Percentiles rank a stretch among this genome's conserved stretches.
Conservation (phyloP, 2,329 filamentous ascomycete species). For the Mollisia scopiformis region DNA sequence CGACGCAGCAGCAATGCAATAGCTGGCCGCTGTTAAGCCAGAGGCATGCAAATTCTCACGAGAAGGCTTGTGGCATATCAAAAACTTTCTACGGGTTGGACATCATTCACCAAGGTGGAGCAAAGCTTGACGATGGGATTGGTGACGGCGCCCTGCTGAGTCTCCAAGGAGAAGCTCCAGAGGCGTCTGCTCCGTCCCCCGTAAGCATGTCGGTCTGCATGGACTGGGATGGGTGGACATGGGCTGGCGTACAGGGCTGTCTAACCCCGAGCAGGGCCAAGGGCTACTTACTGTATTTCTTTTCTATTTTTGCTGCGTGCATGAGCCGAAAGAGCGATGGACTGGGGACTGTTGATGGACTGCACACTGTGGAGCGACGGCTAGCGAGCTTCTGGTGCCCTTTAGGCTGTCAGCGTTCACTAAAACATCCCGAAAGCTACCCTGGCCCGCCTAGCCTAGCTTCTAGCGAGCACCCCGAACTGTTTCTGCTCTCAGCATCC, state of each 20-base stretch:
- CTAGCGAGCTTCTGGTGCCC: neutral
- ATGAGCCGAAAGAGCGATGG: neutral
- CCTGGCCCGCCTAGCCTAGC: neutral
- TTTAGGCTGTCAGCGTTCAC: neutral
- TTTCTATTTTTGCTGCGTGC: neutral
- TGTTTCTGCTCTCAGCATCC: neutral
- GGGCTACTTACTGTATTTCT: no score
- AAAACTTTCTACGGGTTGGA: neutral
- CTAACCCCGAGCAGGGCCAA: neutral
- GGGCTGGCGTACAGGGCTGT: neutral
- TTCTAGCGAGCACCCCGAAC: no score
- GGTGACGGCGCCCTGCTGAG: no score
- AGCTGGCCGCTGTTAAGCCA: neutral
- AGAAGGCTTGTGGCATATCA: neutral
- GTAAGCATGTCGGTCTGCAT: neutral
- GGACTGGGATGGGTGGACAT: no score
- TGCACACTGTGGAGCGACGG: no score
- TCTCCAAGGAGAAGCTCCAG: no score
- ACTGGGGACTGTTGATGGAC: no score
- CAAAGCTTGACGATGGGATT: neutral
- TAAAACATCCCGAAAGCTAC: slow-evolving; percentile 4
- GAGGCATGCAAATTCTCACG: neutral
- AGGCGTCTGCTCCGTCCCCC: neutral
- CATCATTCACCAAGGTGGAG: neutral
- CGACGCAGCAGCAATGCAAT: no score